A percentile compares a stretch with the other conserved stretches of the same genome.
Conservation (phyloP, 352 stramenopile species). For the Phytophthora podocarpi region DNA sequence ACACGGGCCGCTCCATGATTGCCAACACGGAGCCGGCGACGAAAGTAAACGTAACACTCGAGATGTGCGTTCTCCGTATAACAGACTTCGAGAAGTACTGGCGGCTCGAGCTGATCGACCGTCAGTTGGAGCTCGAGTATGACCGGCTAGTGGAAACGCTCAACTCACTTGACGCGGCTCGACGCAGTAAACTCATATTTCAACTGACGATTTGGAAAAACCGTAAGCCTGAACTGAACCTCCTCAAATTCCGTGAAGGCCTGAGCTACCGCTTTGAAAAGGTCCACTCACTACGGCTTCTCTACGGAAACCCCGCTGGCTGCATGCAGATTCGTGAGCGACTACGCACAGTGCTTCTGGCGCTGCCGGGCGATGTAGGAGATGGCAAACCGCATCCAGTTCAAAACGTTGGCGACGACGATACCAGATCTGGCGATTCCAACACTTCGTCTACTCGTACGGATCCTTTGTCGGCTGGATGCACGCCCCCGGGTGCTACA, state of each 20-base stretch:
- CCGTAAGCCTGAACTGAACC: neutral
- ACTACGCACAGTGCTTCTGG: neutral
- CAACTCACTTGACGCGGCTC: neutral
- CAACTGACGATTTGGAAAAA: conserved; percentile 14
- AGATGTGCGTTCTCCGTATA: conserved; percentile 8
- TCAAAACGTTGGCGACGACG: neutral
- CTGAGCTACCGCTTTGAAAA: conserved; percentile 15
- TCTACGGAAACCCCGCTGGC: neutral
- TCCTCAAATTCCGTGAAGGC: neutral
- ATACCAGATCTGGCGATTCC: too few relatives aligned
- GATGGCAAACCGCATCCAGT: too few relatives aligned
- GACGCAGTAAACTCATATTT: conserved; percentile 5
- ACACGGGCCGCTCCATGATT: neutral
- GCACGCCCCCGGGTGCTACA: too few relatives aligned
- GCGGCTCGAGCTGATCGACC: conserved; percentile 7
- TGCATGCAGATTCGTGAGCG: conserved; percentile 6
- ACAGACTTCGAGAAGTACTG: conserved; percentile 4
- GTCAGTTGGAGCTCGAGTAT: neutral
- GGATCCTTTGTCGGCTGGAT: too few relatives aligned
- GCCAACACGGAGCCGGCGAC: neutral
- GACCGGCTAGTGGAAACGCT: neutral
- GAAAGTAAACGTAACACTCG: neutral
- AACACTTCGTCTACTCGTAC: too few relatives aligned
- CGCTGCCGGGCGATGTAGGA: too few relatives aligned
- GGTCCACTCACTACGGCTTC: conserved; percentile 2